Conservation (phyloP, 2,329 filamentous ascomycete species). For the Calycina herbarum region DNA sequence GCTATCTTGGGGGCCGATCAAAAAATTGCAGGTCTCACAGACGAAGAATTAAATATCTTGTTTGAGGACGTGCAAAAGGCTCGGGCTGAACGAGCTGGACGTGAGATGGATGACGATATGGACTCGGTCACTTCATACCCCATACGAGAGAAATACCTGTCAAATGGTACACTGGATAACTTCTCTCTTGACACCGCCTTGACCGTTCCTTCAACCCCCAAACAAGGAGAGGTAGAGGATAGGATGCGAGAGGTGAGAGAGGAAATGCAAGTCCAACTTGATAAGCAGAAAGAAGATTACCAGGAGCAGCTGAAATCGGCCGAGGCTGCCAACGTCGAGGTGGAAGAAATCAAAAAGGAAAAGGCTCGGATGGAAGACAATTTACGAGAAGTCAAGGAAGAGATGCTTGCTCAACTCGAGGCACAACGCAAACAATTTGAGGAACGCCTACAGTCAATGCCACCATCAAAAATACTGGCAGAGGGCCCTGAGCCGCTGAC, state of each 20-base stretch:
- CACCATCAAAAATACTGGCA: conserved; percentile 57
- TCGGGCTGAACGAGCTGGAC: conserved; percentile 71
- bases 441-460: conserved; percentile 76
- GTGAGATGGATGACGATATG: conserved; percentile 83
- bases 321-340: conserved; percentile 72
- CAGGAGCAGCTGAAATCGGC: conserved; percentile 74
- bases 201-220: conserved; percentile 92
- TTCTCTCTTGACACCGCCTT: conserved; percentile 92
- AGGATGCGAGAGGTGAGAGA: conserved; percentile 73
- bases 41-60: conserved; percentile 89
- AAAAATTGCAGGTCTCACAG: conserved; percentile 83
- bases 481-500: conserved; percentile 49
- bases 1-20: conserved; percentile 89
- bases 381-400: conserved; percentile 73
- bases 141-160: conserved; percentile 91
- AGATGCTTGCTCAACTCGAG: conserved; percentile 85
- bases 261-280: conserved; percentile 79
- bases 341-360: conserved; percentile 80
- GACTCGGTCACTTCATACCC: conserved; percentile 89
- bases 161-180: conserved; percentile 90
- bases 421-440: conserved; percentile 84
- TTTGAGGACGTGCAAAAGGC: conserved; percentile 93
- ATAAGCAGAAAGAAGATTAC: conserved; percentile 81
- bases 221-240: conserved; percentile 73
- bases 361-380: conserved; percentile 84